A percentile compares a stretch with the other conserved stretches of the same genome.
phyloP scores from a whole-genome alignment of 495 filamentous ascomycete species.

The Lepraria neglecta region DNA sequence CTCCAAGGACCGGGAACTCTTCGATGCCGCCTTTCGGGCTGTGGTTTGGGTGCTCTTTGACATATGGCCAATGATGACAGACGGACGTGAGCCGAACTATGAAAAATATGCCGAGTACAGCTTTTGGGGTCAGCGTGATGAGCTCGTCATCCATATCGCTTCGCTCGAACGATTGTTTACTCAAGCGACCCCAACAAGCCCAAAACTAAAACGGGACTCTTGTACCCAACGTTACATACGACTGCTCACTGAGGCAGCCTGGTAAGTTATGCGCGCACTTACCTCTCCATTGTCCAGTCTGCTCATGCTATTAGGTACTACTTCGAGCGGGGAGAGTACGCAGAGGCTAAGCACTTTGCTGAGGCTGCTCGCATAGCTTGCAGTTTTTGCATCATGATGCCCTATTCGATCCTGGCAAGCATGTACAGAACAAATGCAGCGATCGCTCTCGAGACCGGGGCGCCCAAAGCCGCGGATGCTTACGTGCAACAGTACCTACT shows the following conservation, averaged over 20 bases:
- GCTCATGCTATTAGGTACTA: conserved; percentile 5
- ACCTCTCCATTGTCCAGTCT: neutral
- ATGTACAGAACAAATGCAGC: conserved; percentile 8
- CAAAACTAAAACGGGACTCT: neutral
- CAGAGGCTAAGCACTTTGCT: neutral
- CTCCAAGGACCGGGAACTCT: neutral
- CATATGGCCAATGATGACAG: neutral
- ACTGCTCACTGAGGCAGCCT: conserved; percentile 10
- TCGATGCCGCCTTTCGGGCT: neutral
- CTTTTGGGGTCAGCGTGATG: conserved; percentile 10
- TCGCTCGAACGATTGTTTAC: neutral
- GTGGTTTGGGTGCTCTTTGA: neutral
- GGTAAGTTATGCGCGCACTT: neutral
- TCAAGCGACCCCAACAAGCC: neutral
- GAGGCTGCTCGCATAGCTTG: neutral
- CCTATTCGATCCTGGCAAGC: conserved; percentile 4
- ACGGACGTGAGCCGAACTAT: neutral
- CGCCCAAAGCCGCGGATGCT: neutral
- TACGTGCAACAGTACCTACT: neutral
- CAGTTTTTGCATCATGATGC: neutral
- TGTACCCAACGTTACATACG: neutral
- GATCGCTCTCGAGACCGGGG: neutral
- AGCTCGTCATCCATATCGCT: neutral
- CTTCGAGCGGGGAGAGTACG: neutral
- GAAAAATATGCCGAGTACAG: neutral